Base-by-base conservation (phyloP, 805 yeast genomes). In the Yarrowia sp. region DNA sequence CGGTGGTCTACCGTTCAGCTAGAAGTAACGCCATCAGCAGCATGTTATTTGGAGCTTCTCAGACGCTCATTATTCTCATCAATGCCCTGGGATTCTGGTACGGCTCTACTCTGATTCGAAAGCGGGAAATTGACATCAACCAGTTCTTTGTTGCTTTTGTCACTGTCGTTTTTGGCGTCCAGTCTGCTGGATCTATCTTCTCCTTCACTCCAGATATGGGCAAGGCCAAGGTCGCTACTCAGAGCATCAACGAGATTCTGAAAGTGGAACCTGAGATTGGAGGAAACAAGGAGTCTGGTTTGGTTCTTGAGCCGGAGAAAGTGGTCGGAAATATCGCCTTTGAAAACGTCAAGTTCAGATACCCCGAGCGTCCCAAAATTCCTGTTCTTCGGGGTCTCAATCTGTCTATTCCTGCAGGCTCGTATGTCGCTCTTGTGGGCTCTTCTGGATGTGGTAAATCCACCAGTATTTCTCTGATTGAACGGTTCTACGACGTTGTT, bases 381-480 rank as follows among this genome's bases (percentile, higher is more conserved):
- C 74, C 76, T 4, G 85, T 85, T 0, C 72, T 93, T 24, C 76
- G 81, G 0, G 76, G 85, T 36, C 77, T 89, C 2, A 75, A 75
- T 48, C 68, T 88, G 14, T 68, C 71, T 0, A 79, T 92, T 35
- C 74, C 80, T 14, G 72, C 80, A 6, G 81, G 83, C 1, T 76
- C 79, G 64, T 75, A 83, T 36, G 85, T 87, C 11, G 95, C 86
- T 62, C 76, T 93, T 3, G 86, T 93, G 4, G 88, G 88, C 1
- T 81, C 87, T 0, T 82, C 86, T 1, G 88, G 88, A 0, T 81
- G 85, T 66, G 88, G 88, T n/a, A 84, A 84, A 69, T 80, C 84
- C 7, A 85, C 88, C 1, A 78, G 85, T 26, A 85, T 86, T 17
- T 75, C 84, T 1, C 62, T 71, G 35, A 74, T 83, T 35, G 80